Conservation (phyloP, 192 early-diverging fungal species). For the Paraglomus occultum region DNA sequence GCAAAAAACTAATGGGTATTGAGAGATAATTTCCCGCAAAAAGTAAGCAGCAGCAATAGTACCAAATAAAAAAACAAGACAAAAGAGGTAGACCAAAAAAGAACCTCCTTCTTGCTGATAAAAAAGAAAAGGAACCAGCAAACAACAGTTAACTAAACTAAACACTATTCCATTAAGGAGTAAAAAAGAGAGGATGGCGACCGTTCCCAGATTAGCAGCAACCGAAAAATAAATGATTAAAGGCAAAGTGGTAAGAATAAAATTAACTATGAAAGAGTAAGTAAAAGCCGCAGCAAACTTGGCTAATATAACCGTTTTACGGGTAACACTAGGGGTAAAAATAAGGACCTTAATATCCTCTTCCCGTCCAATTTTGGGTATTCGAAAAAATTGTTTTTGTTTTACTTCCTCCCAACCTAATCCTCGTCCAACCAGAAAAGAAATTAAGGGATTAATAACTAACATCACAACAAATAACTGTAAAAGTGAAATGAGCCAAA, state of each 20-base stretch:
- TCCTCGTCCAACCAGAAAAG: slow-evolving; percentile 1
- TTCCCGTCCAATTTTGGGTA: background rate
- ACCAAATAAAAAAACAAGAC: slow-evolving; percentile 3
- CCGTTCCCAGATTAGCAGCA: slow-evolving; percentile 10
- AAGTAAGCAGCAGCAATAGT: background rate
- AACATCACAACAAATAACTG: slow-evolving; percentile 14
- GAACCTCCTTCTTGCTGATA: slow-evolving; percentile 18
- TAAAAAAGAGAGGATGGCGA: background rate
- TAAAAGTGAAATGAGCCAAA: slow-evolving; percentile 6
- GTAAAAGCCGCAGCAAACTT: slow-evolving; percentile 1
- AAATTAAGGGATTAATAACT: background rate
- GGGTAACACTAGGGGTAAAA: background rate
- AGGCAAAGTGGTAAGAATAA: background rate
- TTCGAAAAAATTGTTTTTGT: slow-evolving; percentile 10
- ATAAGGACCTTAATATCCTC: background rate
- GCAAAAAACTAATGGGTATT: slow-evolving; percentile 7
- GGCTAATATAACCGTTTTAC: background rate
- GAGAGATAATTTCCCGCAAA: slow-evolving; percentile 1
- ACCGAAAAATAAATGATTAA: slow-evolving; percentile 6
- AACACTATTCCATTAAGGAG: background rate
- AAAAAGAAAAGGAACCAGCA: slow-evolving; percentile 2
- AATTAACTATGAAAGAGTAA: background rate
- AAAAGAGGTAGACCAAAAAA: slow-evolving; percentile 18
- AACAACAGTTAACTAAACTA: background rate
- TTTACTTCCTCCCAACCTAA: slow-evolving; percentile 13